Evolutionary conservation across 2,329 filamentous ascomycete species (phyloP), one percentile per base, ranked within the genome.

Genomic region (Colletotrichum tropicicola): DNA sequence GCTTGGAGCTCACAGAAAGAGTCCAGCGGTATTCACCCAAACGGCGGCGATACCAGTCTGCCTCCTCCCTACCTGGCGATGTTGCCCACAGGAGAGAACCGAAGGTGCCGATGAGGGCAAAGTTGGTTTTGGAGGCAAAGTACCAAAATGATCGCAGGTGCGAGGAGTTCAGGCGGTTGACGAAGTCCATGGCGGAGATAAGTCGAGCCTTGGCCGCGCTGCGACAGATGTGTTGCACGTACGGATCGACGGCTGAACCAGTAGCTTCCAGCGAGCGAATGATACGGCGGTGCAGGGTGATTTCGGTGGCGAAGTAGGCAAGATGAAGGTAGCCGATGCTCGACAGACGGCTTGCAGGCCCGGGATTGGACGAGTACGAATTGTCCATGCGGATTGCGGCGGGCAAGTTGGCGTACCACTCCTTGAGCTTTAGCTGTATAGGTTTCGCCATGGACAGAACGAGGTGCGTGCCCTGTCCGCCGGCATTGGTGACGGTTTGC

Each of bases 141-240:
- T 92, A 94, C 95, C 95, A 98, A 79, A 98, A 98, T 0, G 93
- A 88, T n/a, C 91, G 89, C 28, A 98, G 85, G 72, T 98, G 94
- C 35, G 90, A 88, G 0, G 93, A 93, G 45, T 92, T 93, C 30
- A 98, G 87, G 0, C 95, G 91, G 78, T 98, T 98, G 71, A 97
- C 94, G 78, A 98, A 97, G 76, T 98, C 95, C 92, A 98, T 97
- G 68, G 94, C 94, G 21, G 92, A 97, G 73, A 98, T 97, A 32
- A 98, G 86, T 6, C 95, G 91, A 0, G 95, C 97, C 77, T 98
- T 98, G 56, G 95, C 95, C 4, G 95, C 95, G 61, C 91, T 94
- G 56, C 95, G 93, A 78, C 94, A 97, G 70, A 98, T 97, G 77
- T 97, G 93, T 59, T 94, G 87, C 52, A 97, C 89, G 72, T 98